Evolutionary conservation across 768 basidiomycete species (phyloP).

Genomic region (Boletus eberwhitei): DNA sequence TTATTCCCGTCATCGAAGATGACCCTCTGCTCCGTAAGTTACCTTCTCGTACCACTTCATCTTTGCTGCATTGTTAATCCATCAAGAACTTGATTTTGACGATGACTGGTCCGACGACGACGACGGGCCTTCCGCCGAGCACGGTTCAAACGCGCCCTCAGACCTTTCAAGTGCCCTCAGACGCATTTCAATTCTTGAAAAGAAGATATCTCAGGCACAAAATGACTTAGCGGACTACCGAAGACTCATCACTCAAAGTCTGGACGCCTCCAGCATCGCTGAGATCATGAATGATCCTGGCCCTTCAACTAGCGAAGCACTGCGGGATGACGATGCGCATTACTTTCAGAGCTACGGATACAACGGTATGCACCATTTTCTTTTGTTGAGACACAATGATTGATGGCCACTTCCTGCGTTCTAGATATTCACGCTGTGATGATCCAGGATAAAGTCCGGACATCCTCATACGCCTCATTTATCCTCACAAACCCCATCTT

Average conservation of each 20-base stretch:
- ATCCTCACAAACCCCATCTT: slow-evolving; percentile 78
- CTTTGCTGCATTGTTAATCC: not conserved
- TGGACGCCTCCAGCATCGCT: slow-evolving; percentile 45
- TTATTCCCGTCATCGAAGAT: slow-evolving; percentile 78
- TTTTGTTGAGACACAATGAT: not conserved
- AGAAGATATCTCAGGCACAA: slow-evolving; percentile 55
- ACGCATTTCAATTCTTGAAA: slow-evolving; percentile 59
- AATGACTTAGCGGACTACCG: slow-evolving; percentile 64
- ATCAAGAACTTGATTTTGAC: slow-evolving; percentile 58
- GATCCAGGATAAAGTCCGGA: slow-evolving; percentile 94
- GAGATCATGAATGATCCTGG: slow-evolving; percentile 41
- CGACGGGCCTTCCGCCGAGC: not conserved
- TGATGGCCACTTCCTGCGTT: not conserved
- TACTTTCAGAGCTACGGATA: slow-evolving; percentile 90
- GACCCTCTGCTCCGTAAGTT: slow-evolving; percentile 86
- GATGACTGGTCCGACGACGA: slow-evolving; percentile 70
- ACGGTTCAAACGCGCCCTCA: slow-evolving; percentile 15
- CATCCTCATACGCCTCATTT: slow-evolving; percentile 88
- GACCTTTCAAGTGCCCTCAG: slow-evolving; percentile 35
- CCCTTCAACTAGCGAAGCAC: slow-evolving; percentile 19
- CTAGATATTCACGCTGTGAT: slow-evolving; percentile 93
- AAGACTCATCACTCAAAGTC: slow-evolving; percentile 48
- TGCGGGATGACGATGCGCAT: slow-evolving; percentile 85
- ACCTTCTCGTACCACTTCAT: not conserved
- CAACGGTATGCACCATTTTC: slow-evolving; percentile 56